A percentile compares a stretch with the other conserved stretches of the same genome.
Evolutionary conservation across 345 rosid genomes (phyloP).

Genomic region (Linum trigynum): DNA sequence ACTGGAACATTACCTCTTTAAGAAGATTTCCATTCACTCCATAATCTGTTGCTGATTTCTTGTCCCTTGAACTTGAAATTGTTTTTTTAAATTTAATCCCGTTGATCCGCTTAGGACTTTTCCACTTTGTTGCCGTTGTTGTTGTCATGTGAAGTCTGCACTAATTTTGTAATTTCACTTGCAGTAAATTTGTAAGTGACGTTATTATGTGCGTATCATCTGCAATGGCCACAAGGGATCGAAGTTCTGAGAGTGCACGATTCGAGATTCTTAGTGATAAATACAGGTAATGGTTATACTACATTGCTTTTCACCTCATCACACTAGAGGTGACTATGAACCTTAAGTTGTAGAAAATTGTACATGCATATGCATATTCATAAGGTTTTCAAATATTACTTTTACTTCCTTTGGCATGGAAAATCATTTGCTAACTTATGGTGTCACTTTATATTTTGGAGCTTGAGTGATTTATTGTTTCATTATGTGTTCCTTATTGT

Average conservation of each 20-base stretch:
- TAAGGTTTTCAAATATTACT: no score
- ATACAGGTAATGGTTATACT: slow-evolving; percentile 41
- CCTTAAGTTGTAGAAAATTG: background rate
- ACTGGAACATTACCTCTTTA: background rate
- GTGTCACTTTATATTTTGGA: no score
- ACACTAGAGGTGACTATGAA: background rate
- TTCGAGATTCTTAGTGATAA: slow-evolving; percentile 78
- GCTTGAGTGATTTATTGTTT: background rate
- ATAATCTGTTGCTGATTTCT: background rate
- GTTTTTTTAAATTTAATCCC: no score
- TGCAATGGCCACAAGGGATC: slow-evolving; percentile 81
- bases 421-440: no score
- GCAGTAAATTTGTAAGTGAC: slow-evolving; percentile 90
- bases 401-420: no score
- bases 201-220: slow-evolving; percentile 74
- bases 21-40: background rate
- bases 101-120: no score
- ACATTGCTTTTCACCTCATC: background rate
- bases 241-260: slow-evolving; percentile 92
- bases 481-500: slow-evolving; percentile 2
- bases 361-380: background rate
- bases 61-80: background rate
- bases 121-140: no score
- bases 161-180: slow-evolving; percentile 18
- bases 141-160: no score